Conservation (phyloP, 495 filamentous ascomycete genomes). For the Tuber melanosporum region DNA sequence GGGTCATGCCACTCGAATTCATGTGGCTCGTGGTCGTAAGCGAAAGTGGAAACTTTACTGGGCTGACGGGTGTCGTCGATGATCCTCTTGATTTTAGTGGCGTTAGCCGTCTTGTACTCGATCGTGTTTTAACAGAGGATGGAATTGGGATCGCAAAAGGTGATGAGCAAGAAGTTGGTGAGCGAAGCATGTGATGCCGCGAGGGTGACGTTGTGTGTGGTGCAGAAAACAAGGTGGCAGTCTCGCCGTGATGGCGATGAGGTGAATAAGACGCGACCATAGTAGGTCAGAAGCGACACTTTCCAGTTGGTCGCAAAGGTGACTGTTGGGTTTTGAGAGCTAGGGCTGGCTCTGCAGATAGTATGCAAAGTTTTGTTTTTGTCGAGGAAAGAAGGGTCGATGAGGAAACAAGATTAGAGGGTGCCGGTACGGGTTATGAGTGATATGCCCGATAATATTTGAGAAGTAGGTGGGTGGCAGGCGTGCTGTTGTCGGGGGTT, state of each 20-base stretch:
- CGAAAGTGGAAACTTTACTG: constrained; percentile 36
- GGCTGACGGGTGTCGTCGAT: constrained; percentile 18
- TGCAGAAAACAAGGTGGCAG: constrained; percentile 35
- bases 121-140: constrained; percentile 31
- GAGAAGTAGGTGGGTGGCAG: not conserved
- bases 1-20: constrained; percentile 38
- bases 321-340: constrained; percentile 3
- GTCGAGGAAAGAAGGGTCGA: constrained; percentile 1
- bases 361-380: constrained; percentile 10
- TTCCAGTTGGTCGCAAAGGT: constrained; percentile 2
- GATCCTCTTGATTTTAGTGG: constrained; percentile 22
- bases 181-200: constrained; percentile 32
- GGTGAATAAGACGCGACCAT: constrained; percentile 42
- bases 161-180: constrained; percentile 31
- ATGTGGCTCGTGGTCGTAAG: constrained; percentile 38
- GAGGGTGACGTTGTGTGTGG: constrained; percentile 36
- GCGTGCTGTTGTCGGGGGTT: constrained; percentile 26
- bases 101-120: constrained; percentile 32
- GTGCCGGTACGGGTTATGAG: not conserved
- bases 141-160: constrained; percentile 31
- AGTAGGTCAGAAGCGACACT: constrained; percentile 19
- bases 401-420: constrained; percentile 5
- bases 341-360: constrained; percentile 25
- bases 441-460: constrained; percentile 4
- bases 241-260: constrained; percentile 42